These are phyloP conservation scores for Lotmaria passim DNA, from an alignment of 208 protist species.

Conservation along the genomic window DNA sequence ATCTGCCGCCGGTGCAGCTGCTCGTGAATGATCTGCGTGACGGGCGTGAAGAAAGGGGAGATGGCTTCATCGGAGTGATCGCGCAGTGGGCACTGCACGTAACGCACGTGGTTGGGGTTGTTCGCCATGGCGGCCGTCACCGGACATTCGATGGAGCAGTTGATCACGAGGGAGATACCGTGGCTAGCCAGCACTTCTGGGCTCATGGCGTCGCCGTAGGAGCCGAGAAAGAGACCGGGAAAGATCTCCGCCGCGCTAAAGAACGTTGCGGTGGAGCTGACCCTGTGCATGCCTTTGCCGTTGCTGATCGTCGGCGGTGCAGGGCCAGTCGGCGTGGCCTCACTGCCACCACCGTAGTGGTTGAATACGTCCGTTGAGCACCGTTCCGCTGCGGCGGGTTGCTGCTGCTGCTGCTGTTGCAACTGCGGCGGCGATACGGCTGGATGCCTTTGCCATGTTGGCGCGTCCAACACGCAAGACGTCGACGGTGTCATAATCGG, in stretches of 20 bases:
- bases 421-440: no score
- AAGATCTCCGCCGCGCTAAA: slow-evolving; percentile 71
- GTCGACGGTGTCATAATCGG: neutral
- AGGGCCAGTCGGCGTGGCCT: neutral
- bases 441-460: neutral
- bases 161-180: slow-evolving; percentile 72
- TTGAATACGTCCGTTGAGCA: neutral
- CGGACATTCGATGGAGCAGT: slow-evolving; percentile 65
- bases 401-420: neutral
- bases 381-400: neutral
- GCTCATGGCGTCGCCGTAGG: slow-evolving; percentile 53
- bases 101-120: slow-evolving; percentile 56
- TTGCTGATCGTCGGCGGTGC: slow-evolving; percentile 5
- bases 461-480: neutral
- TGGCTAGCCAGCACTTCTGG: slow-evolving; percentile 38
- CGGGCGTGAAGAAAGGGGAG: slow-evolving; percentile 50
- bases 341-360: neutral
- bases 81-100: slow-evolving; percentile 56
- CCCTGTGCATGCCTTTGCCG: slow-evolving; percentile 2
- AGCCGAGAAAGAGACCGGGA: slow-evolving; percentile 70
- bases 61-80: slow-evolving; percentile 82
- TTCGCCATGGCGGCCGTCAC: slow-evolving; percentile 42
- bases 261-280: slow-evolving; percentile 8
- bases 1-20: slow-evolving; percentile 73
- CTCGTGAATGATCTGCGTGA: slow-evolving; percentile 73